Evolutionary conservation across 2,329 filamentous ascomycete genomes (phyloP), one percentile per base, ranked within the genome.

Genomic region (Blumeria graminis): DNA sequence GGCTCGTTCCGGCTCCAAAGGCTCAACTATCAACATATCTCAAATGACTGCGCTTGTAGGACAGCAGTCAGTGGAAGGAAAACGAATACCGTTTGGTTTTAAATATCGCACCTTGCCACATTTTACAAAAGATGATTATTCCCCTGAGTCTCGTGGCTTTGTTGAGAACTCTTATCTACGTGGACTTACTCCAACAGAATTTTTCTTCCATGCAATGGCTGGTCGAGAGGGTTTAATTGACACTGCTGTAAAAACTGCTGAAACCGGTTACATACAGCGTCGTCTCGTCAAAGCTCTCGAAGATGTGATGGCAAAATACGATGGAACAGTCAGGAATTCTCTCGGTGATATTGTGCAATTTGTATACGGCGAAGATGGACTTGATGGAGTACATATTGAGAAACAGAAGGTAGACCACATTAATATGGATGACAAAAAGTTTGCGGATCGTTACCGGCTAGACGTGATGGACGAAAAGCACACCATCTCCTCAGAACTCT

Each of bases 131-230:
- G 93, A 98, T 64, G 93, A 98, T 69, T 98, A 96, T 69, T 96
- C 90, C 18, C 88, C 92, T 10, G 89, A 95, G 68, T 90, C 92
- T 50, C 83, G 92, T 72, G 92, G 92, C 45, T 98, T 98, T 66
- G 92, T 98, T 18, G 92, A 98, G 70, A 98, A 98, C 71, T 98
- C 92, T 0, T 98, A 98, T 65, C 78, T 98, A 11, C 86, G 92
- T 74, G 92, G 92, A 57, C 73, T 98, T 58, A 98, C 93, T 0
- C 92, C 92, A 0, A 83, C 86, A 0, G 92, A 98, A 64, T 98
- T 98, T 72, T 98, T 95, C 74, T 98, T 98, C 77, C 92, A 98
- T 77, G 92, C 92, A 67, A 98, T 98, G 92, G 92, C 92, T 75
- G 92, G 92, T 87, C 82, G 92, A 74, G 92, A 98, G 72, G 92